Evolutionary conservation across 2,329 filamentous ascomycete species (phyloP), one percentile per base, ranked within the genome.

Genomic region (Tricladium varicosporioides): DNA sequence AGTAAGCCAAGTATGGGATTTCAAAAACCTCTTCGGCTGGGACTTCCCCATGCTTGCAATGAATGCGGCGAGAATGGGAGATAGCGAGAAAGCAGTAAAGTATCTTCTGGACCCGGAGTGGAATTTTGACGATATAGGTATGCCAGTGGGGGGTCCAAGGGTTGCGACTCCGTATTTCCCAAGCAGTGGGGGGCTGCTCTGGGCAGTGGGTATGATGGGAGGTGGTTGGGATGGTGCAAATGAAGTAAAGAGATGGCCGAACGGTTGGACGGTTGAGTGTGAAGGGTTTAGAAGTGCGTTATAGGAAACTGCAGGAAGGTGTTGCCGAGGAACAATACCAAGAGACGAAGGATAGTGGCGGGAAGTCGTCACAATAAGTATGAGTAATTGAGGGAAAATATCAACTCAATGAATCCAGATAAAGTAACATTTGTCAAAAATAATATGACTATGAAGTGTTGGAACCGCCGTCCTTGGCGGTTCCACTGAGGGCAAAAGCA

Each of bases 81-180:
- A 77, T n/a, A 67, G 68, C 0, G 71, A 77, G 13, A 63, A 72
- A 1, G 77, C 77, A 0, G 67, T 79, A 9, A 67, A 69, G 3
- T 73, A 76, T 53, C 49, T 78, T 14, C 65, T 84, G 18, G 72
- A 84, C 67, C 69, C 73, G 1, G 71, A 77, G 19, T 83, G 80
- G 53, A 65, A 70, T 44, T 84, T 84, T 65, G 80, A 84, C 69
- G 80, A 82, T 62, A 76, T 80, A 1, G 81, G 81, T 1, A 82
- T 82, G 67, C 76, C 80, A 0, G 69, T 79, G 4, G 81, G 81
- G 5, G 79, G 79, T 0, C 71, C 73, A 4, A 72, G 77, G 44
- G 81, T 83, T 8, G 74, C 80, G 1, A 84, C 81, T 27, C 82
- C 81, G 9, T 84, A 84, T 67, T 82, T 84, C 56, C 81, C 81